Conservation (phyloP, 83 land plant species). For the Thuja plicata region DNA sequence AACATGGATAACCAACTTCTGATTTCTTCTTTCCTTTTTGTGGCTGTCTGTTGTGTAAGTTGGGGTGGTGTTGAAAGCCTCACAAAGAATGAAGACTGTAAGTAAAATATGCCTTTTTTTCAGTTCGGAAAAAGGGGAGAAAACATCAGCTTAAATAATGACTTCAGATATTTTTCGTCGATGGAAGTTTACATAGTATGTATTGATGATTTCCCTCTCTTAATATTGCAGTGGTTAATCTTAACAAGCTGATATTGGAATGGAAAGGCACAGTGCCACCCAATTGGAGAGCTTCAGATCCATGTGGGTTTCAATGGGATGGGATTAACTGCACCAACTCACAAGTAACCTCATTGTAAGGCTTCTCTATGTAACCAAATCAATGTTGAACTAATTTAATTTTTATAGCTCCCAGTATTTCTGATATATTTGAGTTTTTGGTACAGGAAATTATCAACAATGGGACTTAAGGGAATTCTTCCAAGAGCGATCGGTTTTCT, state of each 20-base stretch:
- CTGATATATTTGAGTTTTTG: background rate
- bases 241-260: background rate
- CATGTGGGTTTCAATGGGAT: background rate
- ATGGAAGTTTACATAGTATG: background rate
- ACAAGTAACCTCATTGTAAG: background rate
- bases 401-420: background rate
- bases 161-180: background rate
- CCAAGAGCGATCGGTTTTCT: background rate
- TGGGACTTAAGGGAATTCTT: conserved; percentile 1
- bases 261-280: background rate
- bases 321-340: background rate
- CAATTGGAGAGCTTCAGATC: conserved; percentile 5
- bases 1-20: no score
- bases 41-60: no score
- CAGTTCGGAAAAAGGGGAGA: background rate
- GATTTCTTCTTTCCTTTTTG: no score
- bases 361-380: background rate
- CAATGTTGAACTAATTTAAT: background rate
- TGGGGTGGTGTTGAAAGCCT: background rate
- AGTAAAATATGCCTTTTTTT: background rate
- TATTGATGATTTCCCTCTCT: background rate
- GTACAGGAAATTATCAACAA: conserved; percentile 9
- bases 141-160: background rate
- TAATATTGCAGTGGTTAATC: background rate
- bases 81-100: background rate